phyloP scores from a whole-genome alignment of 495 filamentous ascomycete genomes.

The Penicillium goetzii region DNA sequence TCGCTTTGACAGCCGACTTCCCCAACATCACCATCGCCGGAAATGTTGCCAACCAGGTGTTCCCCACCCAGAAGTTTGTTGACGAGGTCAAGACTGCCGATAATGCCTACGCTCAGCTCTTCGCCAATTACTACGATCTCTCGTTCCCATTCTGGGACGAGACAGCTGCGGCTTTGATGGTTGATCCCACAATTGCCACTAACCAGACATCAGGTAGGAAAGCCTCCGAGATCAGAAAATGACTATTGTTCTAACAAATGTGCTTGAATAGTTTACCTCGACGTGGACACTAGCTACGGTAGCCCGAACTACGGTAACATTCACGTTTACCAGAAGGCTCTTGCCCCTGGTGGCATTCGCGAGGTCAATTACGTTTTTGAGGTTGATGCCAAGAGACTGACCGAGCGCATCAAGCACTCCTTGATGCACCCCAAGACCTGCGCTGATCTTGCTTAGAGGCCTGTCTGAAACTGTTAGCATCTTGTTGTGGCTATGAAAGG shows the following conservation, averaged over 20 bases:
- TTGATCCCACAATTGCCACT: constrained; percentile 34
- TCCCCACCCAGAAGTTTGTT: constrained; percentile 33
- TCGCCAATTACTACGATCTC: constrained; percentile 38
- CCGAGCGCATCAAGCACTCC: constrained; percentile 34
- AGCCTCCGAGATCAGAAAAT: background rate
- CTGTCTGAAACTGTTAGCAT: too few species aligned
- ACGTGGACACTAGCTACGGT: constrained; percentile 40
- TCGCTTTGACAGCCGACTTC: constrained; percentile 45
- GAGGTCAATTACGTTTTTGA: constrained; percentile 40
- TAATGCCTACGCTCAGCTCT: constrained; percentile 38
- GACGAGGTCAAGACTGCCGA: constrained; percentile 30
- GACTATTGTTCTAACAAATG: background rate
- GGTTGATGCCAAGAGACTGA: constrained; percentile 38
- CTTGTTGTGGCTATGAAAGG: too few species aligned
- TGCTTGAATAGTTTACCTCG: constrained; percentile 30
- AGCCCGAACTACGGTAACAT: constrained; percentile 42
- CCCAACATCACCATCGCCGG: constrained; percentile 45
- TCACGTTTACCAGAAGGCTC: constrained; percentile 39
- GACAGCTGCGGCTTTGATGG: constrained; percentile 45
- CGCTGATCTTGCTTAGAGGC: constrained; percentile 16
- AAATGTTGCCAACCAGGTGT: constrained; percentile 45
- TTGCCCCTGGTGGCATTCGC: constrained; percentile 34
- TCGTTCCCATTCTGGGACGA: constrained; percentile 47
- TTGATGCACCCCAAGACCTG: constrained; percentile 35
- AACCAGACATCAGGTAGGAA: constrained; percentile 34